These are phyloP conservation scores for Penicillium simplicissimum DNA, from an alignment of 495 filamentous ascomycete species.

Conservation along the genomic window DNA sequence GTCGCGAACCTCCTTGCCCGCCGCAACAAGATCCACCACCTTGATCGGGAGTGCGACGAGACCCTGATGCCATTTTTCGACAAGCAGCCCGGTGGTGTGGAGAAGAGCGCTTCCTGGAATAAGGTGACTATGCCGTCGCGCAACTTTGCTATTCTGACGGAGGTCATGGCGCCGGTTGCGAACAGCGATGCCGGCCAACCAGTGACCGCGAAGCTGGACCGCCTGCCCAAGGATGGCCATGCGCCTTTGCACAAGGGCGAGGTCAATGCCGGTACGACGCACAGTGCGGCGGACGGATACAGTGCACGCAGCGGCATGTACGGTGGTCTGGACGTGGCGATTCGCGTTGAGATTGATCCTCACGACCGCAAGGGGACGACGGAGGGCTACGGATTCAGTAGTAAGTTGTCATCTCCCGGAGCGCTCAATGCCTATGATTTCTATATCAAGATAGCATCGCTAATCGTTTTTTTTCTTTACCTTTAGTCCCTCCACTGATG, in stretches of 20 bases:
- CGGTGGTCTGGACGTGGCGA: slow-evolving; percentile 66
- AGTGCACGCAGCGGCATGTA: slow-evolving; percentile 54
- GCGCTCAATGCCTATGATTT: neutral
- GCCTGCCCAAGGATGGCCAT: slow-evolving; percentile 59
- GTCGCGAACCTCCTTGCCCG: slow-evolving; percentile 86
- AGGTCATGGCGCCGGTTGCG: slow-evolving; percentile 44
- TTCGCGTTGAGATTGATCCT: slow-evolving; percentile 70
- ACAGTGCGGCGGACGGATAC: slow-evolving; percentile 58
- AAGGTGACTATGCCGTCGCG: slow-evolving; percentile 86
- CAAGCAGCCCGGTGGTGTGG: slow-evolving; percentile 69
- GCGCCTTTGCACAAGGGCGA: slow-evolving; percentile 65
- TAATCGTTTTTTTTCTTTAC: neutral
- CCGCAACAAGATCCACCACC: slow-evolving; percentile 89
- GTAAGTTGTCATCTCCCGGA: slow-evolving; percentile 30
- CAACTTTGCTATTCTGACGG: slow-evolving; percentile 84
- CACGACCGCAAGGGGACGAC: slow-evolving; percentile 62
- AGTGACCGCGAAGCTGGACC: slow-evolving; percentile 24
- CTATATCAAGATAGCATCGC: neutral
- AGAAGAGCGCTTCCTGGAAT: slow-evolving; percentile 69
- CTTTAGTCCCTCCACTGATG: slow-evolving; percentile 32
- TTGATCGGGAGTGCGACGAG: slow-evolving; percentile 84
- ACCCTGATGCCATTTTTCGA: slow-evolving; percentile 86
- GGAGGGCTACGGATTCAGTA: slow-evolving; percentile 66
- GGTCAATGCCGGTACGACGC: slow-evolving; percentile 60
- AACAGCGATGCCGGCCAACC: slow-evolving; percentile 21